phyloP scores from a whole-genome alignment of 371 early-diverging fungal species.

The Apophysomyces elegans region DNA sequence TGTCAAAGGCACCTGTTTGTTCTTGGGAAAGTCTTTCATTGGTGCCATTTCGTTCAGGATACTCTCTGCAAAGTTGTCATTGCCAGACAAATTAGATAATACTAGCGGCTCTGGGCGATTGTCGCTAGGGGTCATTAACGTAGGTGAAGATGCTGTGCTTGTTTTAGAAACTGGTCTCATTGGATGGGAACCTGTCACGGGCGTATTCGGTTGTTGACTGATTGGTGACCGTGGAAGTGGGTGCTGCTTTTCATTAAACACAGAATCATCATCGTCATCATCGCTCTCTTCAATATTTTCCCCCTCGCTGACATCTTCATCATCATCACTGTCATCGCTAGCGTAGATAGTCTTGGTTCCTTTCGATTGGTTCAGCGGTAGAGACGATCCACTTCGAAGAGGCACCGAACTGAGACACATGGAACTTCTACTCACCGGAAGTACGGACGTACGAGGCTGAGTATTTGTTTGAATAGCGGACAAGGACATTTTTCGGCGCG shows the following conservation, averaged over 20 bases:
- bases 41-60: conserved; percentile 4
- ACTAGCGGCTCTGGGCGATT: not conserved
- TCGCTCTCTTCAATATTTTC: conserved; percentile 31
- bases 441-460: conserved; percentile 15
- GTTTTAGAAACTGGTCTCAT: conserved; percentile 22
- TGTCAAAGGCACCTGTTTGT: not conserved
- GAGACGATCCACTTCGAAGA: not conserved
- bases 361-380: conserved; percentile 6
- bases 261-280: conserved; percentile 35
- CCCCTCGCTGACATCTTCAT: conserved; percentile 29
- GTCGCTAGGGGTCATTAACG: not conserved
- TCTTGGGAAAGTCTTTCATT: not conserved
- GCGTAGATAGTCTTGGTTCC: conserved; percentile 34
- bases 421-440: conserved; percentile 13
- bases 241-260: conserved; percentile 15
- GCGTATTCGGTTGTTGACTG: conserved; percentile 5
- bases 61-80: conserved; percentile 14
- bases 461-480: not conserved
- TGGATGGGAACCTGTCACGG: conserved; percentile 10
- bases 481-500: conserved; percentile 1
- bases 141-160: conserved; percentile 19
- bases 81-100: not conserved
- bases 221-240: not conserved
- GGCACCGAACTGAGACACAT: conserved; percentile 10
- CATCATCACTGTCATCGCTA: conserved; percentile 44